These are phyloP conservation scores for Paulownia fortunei DNA, from an alignment of 257 asterid species.

Conservation along the genomic window DNA sequence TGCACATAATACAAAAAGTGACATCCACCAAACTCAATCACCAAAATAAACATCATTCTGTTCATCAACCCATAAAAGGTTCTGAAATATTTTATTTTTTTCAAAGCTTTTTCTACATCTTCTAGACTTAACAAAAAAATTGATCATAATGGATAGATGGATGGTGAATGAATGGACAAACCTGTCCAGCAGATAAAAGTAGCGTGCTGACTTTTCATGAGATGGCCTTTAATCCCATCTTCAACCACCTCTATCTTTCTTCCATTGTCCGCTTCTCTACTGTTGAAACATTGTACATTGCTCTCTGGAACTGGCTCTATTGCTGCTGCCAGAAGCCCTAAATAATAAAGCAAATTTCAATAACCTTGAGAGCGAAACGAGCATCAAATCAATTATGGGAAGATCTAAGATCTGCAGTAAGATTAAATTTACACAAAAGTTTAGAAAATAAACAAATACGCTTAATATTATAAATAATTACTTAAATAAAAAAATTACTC, in stretches of 20 bases:
- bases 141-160: constrained; percentile 3
- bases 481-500: background rate
- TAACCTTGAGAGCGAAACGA: constrained; percentile 90
- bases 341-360: constrained; percentile 17
- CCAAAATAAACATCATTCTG: constrained; percentile 19
- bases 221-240: constrained; percentile 86
- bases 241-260: constrained; percentile 95
- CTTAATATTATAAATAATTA: constrained; percentile 19
- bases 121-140: constrained; percentile 12
- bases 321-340: constrained; percentile 78
- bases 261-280: constrained; percentile 92
- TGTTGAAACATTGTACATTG: constrained; percentile 74
- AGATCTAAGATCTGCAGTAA: constrained; percentile 82
- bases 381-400: constrained; percentile 84
- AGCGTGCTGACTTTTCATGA: constrained; percentile 80
- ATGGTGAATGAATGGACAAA: constrained; percentile 36
- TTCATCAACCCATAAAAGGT: background rate
- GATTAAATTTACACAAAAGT: constrained; percentile 21
- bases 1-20: constrained; percentile 29
- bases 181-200: constrained; percentile 99
- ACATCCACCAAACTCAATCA: constrained; percentile 36
- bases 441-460: constrained; percentile 3
- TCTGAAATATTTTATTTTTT: background rate
- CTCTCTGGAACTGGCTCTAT: constrained; percentile 90
- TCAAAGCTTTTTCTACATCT: constrained; percentile 6